These are phyloP conservation scores for Amaranthus hypochondriacus DNA, from an alignment of 148 eudicot species.

Conservation along the genomic window DNA sequence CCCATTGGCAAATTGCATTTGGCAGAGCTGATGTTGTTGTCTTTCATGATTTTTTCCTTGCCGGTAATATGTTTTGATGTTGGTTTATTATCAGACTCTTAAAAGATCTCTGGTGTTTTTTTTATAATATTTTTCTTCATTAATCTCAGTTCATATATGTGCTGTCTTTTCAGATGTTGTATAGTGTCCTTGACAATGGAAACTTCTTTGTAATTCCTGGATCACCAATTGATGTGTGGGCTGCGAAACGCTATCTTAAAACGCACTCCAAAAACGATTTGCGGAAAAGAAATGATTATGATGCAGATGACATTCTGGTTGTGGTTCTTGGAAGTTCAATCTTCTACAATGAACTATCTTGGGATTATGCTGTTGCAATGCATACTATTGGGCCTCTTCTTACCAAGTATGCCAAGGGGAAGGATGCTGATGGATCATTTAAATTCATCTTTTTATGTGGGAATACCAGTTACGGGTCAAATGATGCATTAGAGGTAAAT, in stretches of 20 bases:
- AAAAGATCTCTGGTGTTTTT: neutral
- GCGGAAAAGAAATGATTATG: conserved; percentile 52
- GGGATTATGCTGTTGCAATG: conserved; percentile 86
- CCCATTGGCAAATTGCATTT: conserved; percentile 68
- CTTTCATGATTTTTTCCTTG: conserved; percentile 77
- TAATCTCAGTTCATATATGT: conserved; percentile 37
- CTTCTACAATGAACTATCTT: conserved; percentile 75
- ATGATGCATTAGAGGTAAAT: conserved; percentile 74
- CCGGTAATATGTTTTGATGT: conserved; percentile 48
- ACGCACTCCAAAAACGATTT: conserved; percentile 57
- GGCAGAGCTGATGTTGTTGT: conserved; percentile 84
- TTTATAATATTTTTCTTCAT: neutral
- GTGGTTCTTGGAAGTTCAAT: conserved; percentile 78
- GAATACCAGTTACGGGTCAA: conserved; percentile 58
- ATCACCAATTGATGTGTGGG: conserved; percentile 91
- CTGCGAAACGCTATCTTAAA: conserved; percentile 75
- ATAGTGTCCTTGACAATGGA: conserved; percentile 88
- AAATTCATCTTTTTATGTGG: conserved; percentile 75
- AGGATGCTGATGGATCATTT: conserved; percentile 38
- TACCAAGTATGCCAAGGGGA: conserved; percentile 58
- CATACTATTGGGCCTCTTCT: conserved; percentile 80
- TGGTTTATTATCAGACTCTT: neutral
- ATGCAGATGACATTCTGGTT: conserved; percentile 67
- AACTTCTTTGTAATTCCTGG: conserved; percentile 99
- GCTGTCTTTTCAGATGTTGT: conserved; percentile 70